Percentiles rank a stretch among this genome's conserved stretches.
These are phyloP conservation scores for Cladosporium halotolerans DNA, from an alignment of 2,329 filamentous ascomycete genomes.

Conservation along the genomic window DNA sequence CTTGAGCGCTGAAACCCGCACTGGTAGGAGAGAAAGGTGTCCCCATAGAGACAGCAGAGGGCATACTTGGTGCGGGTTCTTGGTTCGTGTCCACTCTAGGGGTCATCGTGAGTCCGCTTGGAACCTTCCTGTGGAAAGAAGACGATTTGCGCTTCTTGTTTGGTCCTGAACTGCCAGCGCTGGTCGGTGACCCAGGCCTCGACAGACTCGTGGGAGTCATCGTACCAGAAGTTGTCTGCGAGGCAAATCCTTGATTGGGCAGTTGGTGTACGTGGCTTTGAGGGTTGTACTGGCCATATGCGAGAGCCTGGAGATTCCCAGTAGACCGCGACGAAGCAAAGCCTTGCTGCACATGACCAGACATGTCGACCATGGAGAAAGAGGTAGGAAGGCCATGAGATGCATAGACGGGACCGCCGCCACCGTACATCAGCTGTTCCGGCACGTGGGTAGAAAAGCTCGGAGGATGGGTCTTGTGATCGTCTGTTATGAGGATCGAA, in stretches of 20 bases:
- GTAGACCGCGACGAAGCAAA: conserved; percentile 56
- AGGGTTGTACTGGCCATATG: conserved; percentile 26
- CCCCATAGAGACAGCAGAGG: conserved; percentile 25
- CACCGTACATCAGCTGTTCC: conserved; percentile 11
- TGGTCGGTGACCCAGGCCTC: conserved; percentile 63
- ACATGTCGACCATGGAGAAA: conserved; percentile 34
- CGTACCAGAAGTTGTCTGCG: conserved; percentile 38
- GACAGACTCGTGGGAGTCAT: conserved; percentile 60
- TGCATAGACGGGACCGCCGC: conserved; percentile 2
- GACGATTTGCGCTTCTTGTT: conserved; percentile 72
- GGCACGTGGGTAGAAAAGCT: conserved; percentile 20
- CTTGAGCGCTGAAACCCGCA: conserved; percentile 5
- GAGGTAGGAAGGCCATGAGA: conserved; percentile 29
- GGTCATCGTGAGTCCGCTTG: conserved; percentile 74
- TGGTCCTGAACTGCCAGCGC: conserved; percentile 53
- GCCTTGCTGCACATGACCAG: conserved; percentile 31
- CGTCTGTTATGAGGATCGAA: conserved; percentile 94
- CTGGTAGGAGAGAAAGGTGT: conserved; percentile 33
- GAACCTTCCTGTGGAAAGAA: conserved; percentile 52
- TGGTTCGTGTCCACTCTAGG: conserved; percentile 56
- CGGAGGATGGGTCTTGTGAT: conserved; percentile 75
- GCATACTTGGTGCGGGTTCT: conserved; percentile 23
- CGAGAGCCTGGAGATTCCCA: conserved; percentile 57
- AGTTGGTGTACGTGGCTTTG: conserved; percentile 32
- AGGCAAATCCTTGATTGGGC: conserved; percentile 25